Evolutionary conservation across 225 moss, liverwort and hornwort genomes (phyloP), one percentile per base, ranked within the genome.

Genomic region (Polytrichum formosum): DNA sequence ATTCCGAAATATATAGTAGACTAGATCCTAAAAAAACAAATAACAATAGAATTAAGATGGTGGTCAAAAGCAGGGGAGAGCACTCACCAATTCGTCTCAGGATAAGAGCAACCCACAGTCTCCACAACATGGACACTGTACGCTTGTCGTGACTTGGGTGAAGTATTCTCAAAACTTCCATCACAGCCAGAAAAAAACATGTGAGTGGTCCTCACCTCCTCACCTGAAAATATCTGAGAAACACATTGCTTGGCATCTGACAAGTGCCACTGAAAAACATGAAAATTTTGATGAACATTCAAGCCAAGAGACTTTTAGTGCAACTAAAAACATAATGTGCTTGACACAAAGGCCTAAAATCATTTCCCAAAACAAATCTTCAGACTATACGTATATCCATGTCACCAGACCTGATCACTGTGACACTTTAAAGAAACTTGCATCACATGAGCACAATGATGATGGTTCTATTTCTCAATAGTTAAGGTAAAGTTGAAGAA

Each of bases 41-140:
- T 6, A 37, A 46, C 0, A 13, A 16, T 46, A 16, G 16, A 46
- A 16, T 16, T 46, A 3, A 46, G 46, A 16, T 46, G 10, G 46
- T 46, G 46, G 13, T 16, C 46, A 13, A 46, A 63, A 25, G 70
- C 25, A 54, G 19, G 58, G 21, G 10, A 61, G 18, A 30, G 55
- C 31, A 80, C 90, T 77, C 65, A 99, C 98, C 98, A 99, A 77
- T 86, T 99, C 10, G 87, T 90, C 73, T 84, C 67, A 27, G 91
- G 84, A 77, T 88, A 99, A 20, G 82, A 54, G 54, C 85, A 76
- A 55, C 83, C 88, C 53, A 81, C 82, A 35, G 91, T 91, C 80
- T 99, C 98, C 62, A 99, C 69, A 68, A 91, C 30, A 77, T 99
- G 94, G 54, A 99, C 79, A 77, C 98, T 99, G 79, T 90, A 94